A percentile compares a stretch with the other conserved stretches of the same genome.
phyloP scores from a whole-genome alignment of 345 rosid genomes.

The Syzygium grande region DNA sequence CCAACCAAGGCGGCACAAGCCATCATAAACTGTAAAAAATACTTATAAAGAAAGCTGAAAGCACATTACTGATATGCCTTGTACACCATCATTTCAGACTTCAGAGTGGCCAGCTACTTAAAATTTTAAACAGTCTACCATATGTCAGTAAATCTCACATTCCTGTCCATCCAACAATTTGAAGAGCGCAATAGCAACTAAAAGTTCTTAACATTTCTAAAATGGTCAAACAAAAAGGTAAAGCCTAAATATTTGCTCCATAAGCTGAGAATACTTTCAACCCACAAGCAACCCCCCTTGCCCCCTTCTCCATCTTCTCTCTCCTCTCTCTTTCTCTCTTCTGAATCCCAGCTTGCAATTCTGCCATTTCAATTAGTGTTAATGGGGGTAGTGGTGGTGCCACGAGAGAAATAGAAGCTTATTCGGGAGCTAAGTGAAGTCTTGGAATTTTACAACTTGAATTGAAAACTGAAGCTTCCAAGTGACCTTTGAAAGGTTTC shows the following conservation, averaged over 20 bases:
- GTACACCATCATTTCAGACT: neutral
- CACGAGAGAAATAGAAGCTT: neutral
- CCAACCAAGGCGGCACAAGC: neutral
- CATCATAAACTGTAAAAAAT: neutral
- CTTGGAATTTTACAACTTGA: too few relatives aligned
- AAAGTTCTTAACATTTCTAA: neutral
- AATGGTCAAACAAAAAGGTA: neutral
- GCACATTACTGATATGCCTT: neutral
- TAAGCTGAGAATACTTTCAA: neutral
- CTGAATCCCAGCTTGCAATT: neutral
- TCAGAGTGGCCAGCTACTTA: neutral
- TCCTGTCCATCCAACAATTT: neutral
- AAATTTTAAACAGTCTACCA: neutral
- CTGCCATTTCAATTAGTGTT: neutral
- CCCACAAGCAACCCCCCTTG: neutral
- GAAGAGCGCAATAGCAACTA: neutral
- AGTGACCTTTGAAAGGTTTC: too few relatives aligned
- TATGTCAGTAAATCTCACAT: neutral
- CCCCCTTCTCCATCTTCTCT: neutral
- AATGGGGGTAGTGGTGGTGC: neutral
- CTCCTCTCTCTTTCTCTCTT: neutral
- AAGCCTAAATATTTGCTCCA: neutral
- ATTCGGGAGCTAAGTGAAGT: too few relatives aligned
- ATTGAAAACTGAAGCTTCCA: too few relatives aligned
- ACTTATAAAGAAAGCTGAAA: neutral